phyloP scores from a whole-genome alignment of 768 basidiomycete genomes.

The Leccinum incarnatum region DNA sequence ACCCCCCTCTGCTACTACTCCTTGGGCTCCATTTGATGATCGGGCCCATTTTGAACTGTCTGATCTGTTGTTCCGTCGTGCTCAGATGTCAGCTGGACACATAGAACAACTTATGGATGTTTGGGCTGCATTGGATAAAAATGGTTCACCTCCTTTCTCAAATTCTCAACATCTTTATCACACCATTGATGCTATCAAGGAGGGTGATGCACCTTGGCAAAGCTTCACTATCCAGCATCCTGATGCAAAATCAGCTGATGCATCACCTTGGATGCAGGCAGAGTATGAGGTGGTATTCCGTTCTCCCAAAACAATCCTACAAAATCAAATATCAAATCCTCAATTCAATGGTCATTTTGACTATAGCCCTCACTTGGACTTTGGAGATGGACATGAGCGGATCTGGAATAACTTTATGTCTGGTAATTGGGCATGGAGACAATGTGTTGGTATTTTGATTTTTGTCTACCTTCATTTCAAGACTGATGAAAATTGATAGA shows the following conservation, averaged over 20 bases:
- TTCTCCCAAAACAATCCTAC: neutral
- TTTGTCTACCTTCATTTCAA: too few relatives aligned
- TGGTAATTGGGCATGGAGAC: neutral
- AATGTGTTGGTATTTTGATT: neutral
- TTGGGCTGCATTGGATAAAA: neutral
- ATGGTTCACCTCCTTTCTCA: neutral
- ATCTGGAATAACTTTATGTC: neutral
- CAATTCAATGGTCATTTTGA: neutral
- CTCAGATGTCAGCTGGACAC: neutral
- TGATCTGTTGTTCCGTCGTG: neutral
- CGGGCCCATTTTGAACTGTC: neutral
- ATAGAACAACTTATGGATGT: neutral
- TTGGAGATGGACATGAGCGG: neutral
- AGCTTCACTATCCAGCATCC: neutral
- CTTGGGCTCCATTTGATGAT: neutral
- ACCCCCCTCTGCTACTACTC: neutral
- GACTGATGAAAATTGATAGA: neutral
- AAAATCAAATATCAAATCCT: neutral
- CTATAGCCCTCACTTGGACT: neutral
- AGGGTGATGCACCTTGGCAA: neutral
- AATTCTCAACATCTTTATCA: neutral
- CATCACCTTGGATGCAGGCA: neutral
- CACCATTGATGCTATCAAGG: neutral
- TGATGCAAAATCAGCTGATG: neutral
- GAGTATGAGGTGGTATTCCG: neutral